Percentiles rank a stretch among this genome's conserved stretches.
Evolutionary conservation across 2,329 filamentous ascomycete species (phyloP).

Genomic region (Tolypocladium sp.): DNA sequence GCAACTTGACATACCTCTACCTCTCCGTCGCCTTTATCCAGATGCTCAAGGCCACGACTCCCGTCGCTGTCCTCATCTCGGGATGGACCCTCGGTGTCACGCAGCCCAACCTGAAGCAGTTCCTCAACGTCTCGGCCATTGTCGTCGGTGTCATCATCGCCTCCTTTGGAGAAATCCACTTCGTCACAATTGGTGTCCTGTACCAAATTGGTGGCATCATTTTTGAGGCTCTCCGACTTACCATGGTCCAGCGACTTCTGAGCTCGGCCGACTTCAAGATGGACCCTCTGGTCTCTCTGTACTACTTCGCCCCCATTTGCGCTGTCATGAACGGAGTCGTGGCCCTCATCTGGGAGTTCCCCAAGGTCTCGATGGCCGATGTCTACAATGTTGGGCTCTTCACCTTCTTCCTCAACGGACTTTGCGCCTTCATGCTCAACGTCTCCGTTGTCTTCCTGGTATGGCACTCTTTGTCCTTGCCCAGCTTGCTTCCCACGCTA

Average conservation of each 20-base stretch:
- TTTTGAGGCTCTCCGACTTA: constrained; percentile 75
- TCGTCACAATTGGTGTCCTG: constrained; percentile 70
- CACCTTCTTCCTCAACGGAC: constrained; percentile 66
- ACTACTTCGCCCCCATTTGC: constrained; percentile 83
- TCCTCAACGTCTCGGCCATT: constrained; percentile 90
- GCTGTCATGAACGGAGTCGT: constrained; percentile 71
- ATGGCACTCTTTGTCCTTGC: constrained; percentile 25
- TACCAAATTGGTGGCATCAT: constrained; percentile 71
- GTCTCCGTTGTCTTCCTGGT: constrained; percentile 81
- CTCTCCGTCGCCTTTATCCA: constrained; percentile 95
- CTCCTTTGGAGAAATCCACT: constrained; percentile 91
- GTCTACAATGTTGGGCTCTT: constrained; percentile 65
- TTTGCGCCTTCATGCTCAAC: constrained; percentile 73
- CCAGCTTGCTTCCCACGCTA: constrained; percentile 9
- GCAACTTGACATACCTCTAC: constrained; percentile 92
- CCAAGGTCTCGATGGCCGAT: constrained; percentile 58
- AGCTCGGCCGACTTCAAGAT: constrained; percentile 84
- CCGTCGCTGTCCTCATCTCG: constrained; percentile 82
- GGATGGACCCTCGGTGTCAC: constrained; percentile 83
- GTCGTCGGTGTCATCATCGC: constrained; percentile 92
- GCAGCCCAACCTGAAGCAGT: constrained; percentile 73
- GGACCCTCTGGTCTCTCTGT: constrained; percentile 80
- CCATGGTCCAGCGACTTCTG: constrained; percentile 75
- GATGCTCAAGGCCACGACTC: constrained; percentile 98
- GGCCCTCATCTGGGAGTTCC: constrained; percentile 65